phyloP scores from a whole-genome alignment of 768 basidiomycete species.

The Leccinum sublutescens region DNA sequence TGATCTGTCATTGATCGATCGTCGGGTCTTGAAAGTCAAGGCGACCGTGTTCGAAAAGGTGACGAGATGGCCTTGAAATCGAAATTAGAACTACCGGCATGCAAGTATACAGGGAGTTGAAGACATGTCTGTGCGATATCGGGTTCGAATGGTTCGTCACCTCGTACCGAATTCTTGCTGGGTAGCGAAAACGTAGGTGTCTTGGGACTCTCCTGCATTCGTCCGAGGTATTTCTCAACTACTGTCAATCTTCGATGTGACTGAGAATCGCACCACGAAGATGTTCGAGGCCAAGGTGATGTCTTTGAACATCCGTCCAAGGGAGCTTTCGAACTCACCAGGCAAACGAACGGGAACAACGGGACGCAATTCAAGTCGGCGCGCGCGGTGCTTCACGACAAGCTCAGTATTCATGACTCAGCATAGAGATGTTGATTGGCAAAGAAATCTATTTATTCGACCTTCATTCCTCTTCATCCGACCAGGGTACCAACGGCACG shows the following conservation, averaged over 20 bases:
- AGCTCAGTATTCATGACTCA: too few species aligned
- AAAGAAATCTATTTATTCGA: constrained; percentile 10
- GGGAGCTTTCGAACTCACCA: too few species aligned
- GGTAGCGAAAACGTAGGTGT: too few species aligned
- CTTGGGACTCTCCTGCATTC: too few species aligned
- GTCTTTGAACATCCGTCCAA: background rate
- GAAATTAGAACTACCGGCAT: background rate
- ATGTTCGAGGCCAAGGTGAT: background rate
- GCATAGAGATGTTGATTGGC: constrained; percentile 6
- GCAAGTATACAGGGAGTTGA: too few species aligned
- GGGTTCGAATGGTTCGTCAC: background rate
- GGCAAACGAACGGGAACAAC: background rate
- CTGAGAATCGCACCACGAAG: background rate
- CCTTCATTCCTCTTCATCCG: constrained; percentile 30
- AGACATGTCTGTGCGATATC: constrained; percentile 5
- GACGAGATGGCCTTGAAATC: background rate
- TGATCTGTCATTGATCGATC: background rate
- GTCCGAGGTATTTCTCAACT: background rate
- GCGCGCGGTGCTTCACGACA: background rate
- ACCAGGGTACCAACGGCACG: constrained; percentile 30
- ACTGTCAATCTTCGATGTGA: background rate
- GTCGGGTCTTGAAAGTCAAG: background rate
- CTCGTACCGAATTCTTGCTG: background rate
- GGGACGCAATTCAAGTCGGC: background rate
- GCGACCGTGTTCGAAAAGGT: background rate